These are phyloP conservation scores for Alternaria ethzedia DNA, from an alignment of 2,329 filamentous ascomycete genomes.

Conservation along the genomic window DNA sequence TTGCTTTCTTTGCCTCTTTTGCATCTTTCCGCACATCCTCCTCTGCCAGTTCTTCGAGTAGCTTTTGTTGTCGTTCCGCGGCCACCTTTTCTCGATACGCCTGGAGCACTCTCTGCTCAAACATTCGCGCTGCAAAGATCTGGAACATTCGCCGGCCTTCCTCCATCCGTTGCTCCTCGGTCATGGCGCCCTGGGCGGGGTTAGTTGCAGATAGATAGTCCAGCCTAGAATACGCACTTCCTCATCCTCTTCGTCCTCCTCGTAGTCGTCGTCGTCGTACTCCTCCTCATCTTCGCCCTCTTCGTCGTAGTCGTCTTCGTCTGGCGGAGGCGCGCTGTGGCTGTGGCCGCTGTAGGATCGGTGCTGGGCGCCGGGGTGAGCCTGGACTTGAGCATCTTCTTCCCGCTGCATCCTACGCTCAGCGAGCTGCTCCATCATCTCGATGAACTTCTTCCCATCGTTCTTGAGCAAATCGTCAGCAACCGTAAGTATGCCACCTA, in stretches of 20 bases:
- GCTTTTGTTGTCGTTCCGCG: conserved; percentile 85
- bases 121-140: conserved; percentile 98
- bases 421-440: conserved; percentile 99
- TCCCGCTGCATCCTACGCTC: conserved; percentile 97
- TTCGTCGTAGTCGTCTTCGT: conserved; percentile 80
- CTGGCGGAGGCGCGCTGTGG: conserved; percentile 66
- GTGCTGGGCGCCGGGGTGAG: conserved; percentile 62
- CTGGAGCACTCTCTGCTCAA: conserved; percentile 93
- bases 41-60: conserved; percentile 89
- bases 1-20: conserved; percentile 89
- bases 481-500: conserved; percentile 97
- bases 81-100: conserved; percentile 99
- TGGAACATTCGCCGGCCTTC: conserved; percentile 99
- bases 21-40: conserved; percentile 78
- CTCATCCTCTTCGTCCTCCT: conserved; percentile 44
- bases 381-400: conserved; percentile 77
- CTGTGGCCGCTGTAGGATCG: conserved; percentile 64
- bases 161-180: conserved; percentile 98
- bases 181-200: conserved; percentile 82
- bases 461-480: conserved; percentile 98
- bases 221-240: conserved; percentile 36
- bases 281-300: conserved; percentile 68
- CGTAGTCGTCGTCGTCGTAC: conserved; percentile 65
- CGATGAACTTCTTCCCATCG: conserved; percentile 98
- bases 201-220: conserved; percentile 28